Evolutionary conservation across 805 yeast species (phyloP), one percentile per base, ranked within the genome.

Genomic region (Teunomyces tritomae): DNA sequence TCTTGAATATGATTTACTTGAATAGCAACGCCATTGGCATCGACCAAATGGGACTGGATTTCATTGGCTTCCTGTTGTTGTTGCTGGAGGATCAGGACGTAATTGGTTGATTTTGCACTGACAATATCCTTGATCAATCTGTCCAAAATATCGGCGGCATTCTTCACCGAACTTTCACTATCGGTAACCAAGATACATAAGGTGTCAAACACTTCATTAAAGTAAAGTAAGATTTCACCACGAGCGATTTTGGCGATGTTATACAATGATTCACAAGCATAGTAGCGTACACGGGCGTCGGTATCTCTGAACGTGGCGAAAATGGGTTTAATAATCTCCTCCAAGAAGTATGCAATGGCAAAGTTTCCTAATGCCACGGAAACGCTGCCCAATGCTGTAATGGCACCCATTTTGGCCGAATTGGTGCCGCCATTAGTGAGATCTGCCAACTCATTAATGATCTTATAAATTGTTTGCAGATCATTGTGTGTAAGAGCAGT

Each of bases 211-310:
- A 90, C 85, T 67, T 94, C 98, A 67, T 92, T 94, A 74, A 94
- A 94, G 63, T 89, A 91, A 9, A 87, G 73, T 51, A 94, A 71
- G 17, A 94, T 88, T 66, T 94, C 98, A 27, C 98, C 98, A 56
- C 96, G 83, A 3, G 98, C 96, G 16, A 94, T 95, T 61, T 94
- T 94, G 41, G 98, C 96, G 40, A 94, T 91, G 67, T 94, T 94
- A 67, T 94, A 94, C 51, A 94, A 74, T 42, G 96, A 86, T 61
- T 94, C 99, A 70, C 98, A 94, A 0, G 99, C 97, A 64, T 90
- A 94, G 60, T 94, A 94, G 46, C 99, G 77, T 7, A 94, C 99
- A 55, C 96, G 81, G n/a, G 96, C 92, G 64, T 94, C 97, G 50
- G 94, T 96, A 61, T 94, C 99, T 43, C 96, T 92, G 64, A 94